phyloP scores from a whole-genome alignment of 1,139 yeast species.

The Geotrichum reessii region DNA sequence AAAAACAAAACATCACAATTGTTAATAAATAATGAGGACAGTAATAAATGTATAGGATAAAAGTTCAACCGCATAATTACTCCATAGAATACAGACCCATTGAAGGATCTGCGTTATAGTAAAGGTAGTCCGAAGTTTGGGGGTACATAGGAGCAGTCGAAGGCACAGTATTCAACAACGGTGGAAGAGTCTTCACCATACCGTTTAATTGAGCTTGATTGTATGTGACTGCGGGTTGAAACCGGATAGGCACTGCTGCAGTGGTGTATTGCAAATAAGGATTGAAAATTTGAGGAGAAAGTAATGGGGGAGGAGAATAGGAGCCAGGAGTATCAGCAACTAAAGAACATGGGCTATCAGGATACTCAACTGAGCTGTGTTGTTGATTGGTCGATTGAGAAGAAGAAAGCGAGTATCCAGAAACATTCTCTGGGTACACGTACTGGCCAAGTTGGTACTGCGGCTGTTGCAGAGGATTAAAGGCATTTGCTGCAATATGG shows the following conservation, averaged over 20 bases:
- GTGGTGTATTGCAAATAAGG: background rate
- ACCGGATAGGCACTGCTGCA: background rate
- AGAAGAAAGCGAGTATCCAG: background rate
- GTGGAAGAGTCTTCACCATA: background rate
- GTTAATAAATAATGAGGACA: too few species aligned
- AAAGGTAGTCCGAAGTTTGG: too few species aligned
- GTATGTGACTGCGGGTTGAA: background rate
- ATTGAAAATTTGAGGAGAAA: background rate
- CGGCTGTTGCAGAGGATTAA: background rate
- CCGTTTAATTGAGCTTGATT: background rate
- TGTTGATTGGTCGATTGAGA: background rate
- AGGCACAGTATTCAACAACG: background rate
- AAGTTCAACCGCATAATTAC: too few species aligned
- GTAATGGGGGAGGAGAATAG: background rate
- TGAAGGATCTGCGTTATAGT: too few species aligned
- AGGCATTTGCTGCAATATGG: background rate
- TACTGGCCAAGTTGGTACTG: background rate
- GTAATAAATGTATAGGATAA: too few species aligned
- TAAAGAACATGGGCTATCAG: constrained; percentile 3
- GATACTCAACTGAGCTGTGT: background rate
- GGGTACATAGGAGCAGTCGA: too few species aligned
- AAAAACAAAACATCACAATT: too few species aligned
- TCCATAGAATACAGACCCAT: too few species aligned
- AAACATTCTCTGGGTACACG: background rate
- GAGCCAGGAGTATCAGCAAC: background rate